These are phyloP conservation scores for Syzygium grande DNA, from an alignment of 345 rosid genomes.

Conservation along the genomic window DNA sequence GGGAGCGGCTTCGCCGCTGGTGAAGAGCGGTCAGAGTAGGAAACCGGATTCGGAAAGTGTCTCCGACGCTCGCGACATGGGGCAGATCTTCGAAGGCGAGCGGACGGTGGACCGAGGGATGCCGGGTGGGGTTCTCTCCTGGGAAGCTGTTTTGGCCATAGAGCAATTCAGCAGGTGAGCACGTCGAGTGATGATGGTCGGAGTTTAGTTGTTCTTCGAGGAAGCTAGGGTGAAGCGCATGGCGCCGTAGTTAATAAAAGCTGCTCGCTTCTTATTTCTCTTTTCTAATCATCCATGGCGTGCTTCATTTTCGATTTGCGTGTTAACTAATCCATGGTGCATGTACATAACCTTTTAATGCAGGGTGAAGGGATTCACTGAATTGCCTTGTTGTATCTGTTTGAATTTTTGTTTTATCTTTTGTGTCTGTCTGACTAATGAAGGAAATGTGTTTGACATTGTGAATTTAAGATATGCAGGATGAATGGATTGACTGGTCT, in stretches of 20 bases:
- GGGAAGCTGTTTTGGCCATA: slow-evolving; percentile 71
- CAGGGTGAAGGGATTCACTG: neutral
- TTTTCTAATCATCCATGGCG: neutral
- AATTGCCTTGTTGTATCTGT: neutral
- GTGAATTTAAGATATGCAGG: slow-evolving; percentile 54
- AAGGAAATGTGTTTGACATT: slow-evolving; percentile 24
- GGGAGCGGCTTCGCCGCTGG: slow-evolving; percentile 51
- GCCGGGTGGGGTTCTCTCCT: slow-evolving; percentile 54
- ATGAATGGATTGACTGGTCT: slow-evolving; percentile 88
- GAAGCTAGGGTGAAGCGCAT: neutral
- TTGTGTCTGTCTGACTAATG: slow-evolving; percentile 7
- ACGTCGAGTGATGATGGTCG: neutral
- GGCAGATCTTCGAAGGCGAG: slow-evolving; percentile 64
- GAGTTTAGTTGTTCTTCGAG: neutral
- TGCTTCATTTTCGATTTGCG: neutral
- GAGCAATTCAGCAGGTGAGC: slow-evolving; percentile 96
- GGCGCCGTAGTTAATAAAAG: neutral
- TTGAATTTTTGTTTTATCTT: neutral
- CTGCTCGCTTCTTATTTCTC: neutral
- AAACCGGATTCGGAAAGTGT: slow-evolving; percentile 34
- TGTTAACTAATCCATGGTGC: neutral
- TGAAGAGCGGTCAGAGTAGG: slow-evolving; percentile 34
- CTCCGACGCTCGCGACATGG: slow-evolving; percentile 40
- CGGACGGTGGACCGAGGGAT: slow-evolving; percentile 55
- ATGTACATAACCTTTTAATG: neutral